phyloP scores from a whole-genome alignment of 2,329 filamentous ascomycete genomes.

The Fusarium begoniae region DNA sequence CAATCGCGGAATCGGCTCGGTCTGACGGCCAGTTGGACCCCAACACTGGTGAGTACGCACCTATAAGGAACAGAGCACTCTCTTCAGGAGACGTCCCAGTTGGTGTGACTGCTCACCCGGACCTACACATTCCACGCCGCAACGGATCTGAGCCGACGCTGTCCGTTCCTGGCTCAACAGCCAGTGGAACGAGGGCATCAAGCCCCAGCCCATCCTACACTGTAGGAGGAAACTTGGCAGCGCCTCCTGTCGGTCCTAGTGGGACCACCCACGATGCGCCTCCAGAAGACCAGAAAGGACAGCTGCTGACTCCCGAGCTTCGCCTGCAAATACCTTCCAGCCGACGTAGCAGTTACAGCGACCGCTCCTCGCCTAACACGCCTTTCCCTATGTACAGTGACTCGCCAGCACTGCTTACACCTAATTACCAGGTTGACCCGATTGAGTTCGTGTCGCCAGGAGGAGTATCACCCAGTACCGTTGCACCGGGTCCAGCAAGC shows the following conservation, averaged over 20 bases:
- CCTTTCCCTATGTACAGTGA: slow-evolving; percentile 78
- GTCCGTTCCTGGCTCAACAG: slow-evolving; percentile 26
- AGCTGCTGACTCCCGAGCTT: slow-evolving; percentile 42
- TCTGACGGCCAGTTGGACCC: slow-evolving; percentile 14
- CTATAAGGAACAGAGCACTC: slow-evolving; percentile 50
- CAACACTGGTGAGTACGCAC: slow-evolving; percentile 1
- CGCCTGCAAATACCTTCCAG: slow-evolving; percentile 58
- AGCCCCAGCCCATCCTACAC: slow-evolving; percentile 47
- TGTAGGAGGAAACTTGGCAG: slow-evolving; percentile 54
- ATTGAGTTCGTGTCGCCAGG: slow-evolving; percentile 63
- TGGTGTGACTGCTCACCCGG: slow-evolving; percentile 19
- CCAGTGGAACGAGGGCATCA: slow-evolving; percentile 39
- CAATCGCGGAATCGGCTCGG: slow-evolving; percentile 29
- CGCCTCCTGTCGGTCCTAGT: slow-evolving; percentile 48
- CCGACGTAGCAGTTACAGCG: slow-evolving; percentile 53
- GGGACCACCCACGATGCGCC: slow-evolving; percentile 26
- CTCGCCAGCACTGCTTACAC: slow-evolving; percentile 57
- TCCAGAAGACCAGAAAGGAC: background rate
- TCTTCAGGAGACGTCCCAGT: slow-evolving; percentile 56
- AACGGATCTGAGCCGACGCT: slow-evolving; percentile 34
- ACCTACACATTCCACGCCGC: slow-evolving; percentile 31
- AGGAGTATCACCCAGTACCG: slow-evolving; percentile 52
- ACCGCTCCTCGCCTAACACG: slow-evolving; percentile 59
- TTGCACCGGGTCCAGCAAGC: slow-evolving; percentile 53
- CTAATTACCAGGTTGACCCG: slow-evolving; percentile 51